Evolutionary conservation across 1,284 basidiomycete genomes (phyloP).

Genomic region (Pulveroboletus sp.): DNA sequence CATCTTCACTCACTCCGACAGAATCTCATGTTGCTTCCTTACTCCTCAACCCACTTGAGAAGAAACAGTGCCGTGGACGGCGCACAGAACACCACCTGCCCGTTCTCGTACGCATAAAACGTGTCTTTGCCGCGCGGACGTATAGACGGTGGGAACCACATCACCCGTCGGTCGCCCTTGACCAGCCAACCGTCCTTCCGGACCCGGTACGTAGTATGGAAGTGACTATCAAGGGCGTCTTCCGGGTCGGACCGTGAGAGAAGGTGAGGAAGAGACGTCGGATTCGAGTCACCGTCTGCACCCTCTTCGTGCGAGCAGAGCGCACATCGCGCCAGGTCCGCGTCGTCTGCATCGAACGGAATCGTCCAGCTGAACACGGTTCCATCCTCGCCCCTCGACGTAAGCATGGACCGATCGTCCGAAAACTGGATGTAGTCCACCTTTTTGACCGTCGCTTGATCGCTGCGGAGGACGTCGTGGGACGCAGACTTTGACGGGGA

Average conservation of each 20-base stretch:
- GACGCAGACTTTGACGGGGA: constrained; percentile 19
- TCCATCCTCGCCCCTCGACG: constrained; percentile 14
- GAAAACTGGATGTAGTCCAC: constrained; percentile 17
- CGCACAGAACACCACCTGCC: neutral
- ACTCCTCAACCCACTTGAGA: constrained; percentile 3
- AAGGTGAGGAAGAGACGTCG: neutral
- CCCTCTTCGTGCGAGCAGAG: neutral
- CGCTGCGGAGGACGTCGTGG: constrained; percentile 6
- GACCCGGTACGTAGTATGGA: constrained; percentile 16
- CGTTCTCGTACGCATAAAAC: constrained; percentile 17
- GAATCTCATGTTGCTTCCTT: too few relatives aligned
- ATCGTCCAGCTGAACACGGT: constrained; percentile 11
- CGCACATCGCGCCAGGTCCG: constrained; percentile 5
- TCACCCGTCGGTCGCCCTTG: constrained; percentile 15
- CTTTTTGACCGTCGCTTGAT: constrained; percentile 5
- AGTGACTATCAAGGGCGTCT: constrained; percentile 7
- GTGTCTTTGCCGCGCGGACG: constrained; percentile 13
- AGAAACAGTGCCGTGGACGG: neutral
- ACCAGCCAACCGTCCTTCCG: constrained; percentile 30
- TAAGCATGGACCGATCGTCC: constrained; percentile 7
- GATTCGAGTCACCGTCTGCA: neutral
- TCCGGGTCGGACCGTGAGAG: constrained; percentile 15
- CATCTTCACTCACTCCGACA: too few relatives aligned
- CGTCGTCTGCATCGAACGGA: neutral
- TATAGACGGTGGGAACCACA: constrained; percentile 14